Conservation (phyloP, 148 eudicot species). For the Camellia sinensis region DNA sequence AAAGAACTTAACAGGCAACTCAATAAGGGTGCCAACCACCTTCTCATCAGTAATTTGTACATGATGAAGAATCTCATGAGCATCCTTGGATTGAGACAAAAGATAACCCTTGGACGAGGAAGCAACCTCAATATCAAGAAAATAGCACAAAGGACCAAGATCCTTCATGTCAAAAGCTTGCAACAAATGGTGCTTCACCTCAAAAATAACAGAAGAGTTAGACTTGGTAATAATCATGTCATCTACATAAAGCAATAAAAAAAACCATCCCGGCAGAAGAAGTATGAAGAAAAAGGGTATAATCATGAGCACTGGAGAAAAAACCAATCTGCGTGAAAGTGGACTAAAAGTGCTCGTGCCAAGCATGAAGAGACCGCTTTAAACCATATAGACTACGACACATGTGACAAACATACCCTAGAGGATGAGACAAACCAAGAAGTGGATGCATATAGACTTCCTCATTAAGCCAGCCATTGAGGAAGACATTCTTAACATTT, state of each 20-base stretch:
- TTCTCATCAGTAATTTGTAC: not conserved
- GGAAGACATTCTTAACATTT: not conserved
- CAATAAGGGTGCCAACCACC: not conserved
- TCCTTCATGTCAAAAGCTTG: not conserved
- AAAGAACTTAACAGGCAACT: not conserved
- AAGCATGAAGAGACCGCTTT: too few species aligned
- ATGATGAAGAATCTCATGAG: not conserved
- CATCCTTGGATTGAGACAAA: conserved; percentile 6
- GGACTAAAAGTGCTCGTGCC: too few species aligned
- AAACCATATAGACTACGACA: not conserved
- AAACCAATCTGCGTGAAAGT: too few species aligned
- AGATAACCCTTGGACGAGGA: not conserved
- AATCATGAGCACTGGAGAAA: not conserved
- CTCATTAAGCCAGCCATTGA: not conserved
- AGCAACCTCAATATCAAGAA: not conserved
- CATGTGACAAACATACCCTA: not conserved
- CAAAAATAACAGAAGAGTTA: not conserved
- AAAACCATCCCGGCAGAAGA: not conserved
- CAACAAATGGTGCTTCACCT: not conserved
- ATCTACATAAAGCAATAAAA: not conserved
- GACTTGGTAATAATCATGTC: conserved; percentile 3
- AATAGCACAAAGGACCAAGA: not conserved
- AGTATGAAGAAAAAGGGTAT: not conserved
- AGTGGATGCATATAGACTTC: not conserved
- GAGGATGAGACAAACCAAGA: not conserved